Conservation (phyloP, 2,329 filamentous ascomycete species). For the Neofusicoccum cordaticola region DNA sequence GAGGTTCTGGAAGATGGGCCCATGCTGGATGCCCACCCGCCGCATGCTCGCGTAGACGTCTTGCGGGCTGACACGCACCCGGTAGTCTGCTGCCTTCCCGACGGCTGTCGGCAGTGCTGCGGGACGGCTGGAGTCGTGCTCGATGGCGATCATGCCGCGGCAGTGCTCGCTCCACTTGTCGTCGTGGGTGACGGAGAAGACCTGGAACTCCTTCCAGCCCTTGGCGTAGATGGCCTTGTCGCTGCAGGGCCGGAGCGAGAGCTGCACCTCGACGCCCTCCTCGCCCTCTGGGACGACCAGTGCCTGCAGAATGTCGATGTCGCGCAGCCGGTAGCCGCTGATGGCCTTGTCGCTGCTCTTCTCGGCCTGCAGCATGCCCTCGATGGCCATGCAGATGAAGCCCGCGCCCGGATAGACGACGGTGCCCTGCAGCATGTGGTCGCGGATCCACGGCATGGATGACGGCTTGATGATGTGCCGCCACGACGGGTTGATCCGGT, state of each 20-base stretch:
- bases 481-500: constrained; percentile 19
- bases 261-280: not conserved
- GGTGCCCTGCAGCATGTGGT: constrained; percentile 26
- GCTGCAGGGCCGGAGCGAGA: not conserved
- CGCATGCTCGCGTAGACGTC: not conserved
- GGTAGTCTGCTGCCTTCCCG: not conserved
- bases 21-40: not conserved
- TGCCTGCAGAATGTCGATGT: not conserved
- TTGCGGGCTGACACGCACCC: not conserved
- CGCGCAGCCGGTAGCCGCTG: not conserved
- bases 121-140: not conserved
- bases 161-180: constrained; percentile 2
- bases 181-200: not conserved
- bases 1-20: not conserved
- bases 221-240: not conserved
- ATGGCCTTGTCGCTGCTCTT: not conserved
- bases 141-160: not conserved
- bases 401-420: constrained; percentile 32
- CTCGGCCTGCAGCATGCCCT: constrained; percentile 19
- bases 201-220: constrained; percentile 5
- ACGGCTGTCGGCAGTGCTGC: no score
- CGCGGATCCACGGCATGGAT: constrained; percentile 24
- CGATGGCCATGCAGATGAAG: constrained; percentile 31
- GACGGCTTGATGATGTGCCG: constrained; percentile 21
- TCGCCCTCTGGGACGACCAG: not conserved